phyloP scores from a whole-genome alignment of 305 asterid genomes.

The Fraxinus albicans region DNA sequence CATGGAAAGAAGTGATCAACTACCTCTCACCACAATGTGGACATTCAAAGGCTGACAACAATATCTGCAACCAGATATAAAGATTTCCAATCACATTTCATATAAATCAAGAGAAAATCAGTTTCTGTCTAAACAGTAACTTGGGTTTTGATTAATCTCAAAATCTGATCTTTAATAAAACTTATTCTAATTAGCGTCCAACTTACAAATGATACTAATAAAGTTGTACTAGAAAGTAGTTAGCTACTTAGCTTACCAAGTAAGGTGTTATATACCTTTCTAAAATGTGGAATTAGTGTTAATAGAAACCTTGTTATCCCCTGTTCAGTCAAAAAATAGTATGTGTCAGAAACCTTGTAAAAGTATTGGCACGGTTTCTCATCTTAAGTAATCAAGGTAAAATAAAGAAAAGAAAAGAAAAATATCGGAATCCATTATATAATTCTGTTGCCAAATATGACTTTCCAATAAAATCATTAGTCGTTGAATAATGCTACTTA shows the following conservation, averaged over 20 bases:
- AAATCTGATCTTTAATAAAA: neutral
- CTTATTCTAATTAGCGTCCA: neutral
- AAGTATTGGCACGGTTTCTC: neutral
- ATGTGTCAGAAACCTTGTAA: neutral
- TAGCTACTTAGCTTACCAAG: constrained; percentile 6
- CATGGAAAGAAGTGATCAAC: constrained; percentile 14
- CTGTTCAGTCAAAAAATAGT: constrained; percentile 39
- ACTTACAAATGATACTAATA: neutral
- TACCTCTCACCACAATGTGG: constrained; percentile 97
- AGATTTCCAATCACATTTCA: neutral
- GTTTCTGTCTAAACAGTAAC: neutral
- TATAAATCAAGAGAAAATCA: neutral
- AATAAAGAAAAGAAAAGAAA: neutral
- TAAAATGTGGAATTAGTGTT: constrained; percentile 78
- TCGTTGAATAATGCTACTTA: no score
- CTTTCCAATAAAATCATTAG: neutral
- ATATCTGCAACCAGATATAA: constrained; percentile 49
- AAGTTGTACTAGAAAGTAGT: neutral
- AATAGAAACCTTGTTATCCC: constrained; percentile 75
- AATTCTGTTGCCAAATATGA: neutral
- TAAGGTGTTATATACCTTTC: constrained; percentile 55
- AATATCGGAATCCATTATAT: neutral
- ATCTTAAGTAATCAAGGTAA: neutral
- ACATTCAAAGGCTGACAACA: constrained; percentile 94
- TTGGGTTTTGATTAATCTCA: neutral